phyloP scores from a whole-genome alignment of 108 stramenopile genomes.

The Seminavis robusta region DNA sequence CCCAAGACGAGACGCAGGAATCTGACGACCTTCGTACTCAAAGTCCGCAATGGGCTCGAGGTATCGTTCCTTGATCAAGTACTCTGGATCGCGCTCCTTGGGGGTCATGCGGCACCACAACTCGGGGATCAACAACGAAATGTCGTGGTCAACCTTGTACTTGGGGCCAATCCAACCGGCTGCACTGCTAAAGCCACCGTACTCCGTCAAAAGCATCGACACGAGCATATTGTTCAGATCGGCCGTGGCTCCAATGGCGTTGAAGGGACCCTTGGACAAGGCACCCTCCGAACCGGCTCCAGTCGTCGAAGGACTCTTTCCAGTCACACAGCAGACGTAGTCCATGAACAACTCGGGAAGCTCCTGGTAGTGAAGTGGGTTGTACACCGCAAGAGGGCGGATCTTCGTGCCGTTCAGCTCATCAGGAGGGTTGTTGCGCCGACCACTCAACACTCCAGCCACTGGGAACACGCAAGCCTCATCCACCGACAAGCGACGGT shows the following conservation, averaged over 20 bases:
- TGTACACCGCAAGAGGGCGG: conserved; percentile 51
- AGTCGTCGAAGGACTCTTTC: conserved; percentile 48
- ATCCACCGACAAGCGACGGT: conserved; percentile 33
- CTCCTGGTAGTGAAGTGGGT: conserved; percentile 56
- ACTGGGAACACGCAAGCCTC: conserved; percentile 57
- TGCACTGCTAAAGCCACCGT: conserved; percentile 46
- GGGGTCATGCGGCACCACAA: conserved; percentile 60
- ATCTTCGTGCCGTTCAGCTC: conserved; percentile 50
- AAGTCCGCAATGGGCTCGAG: conserved; percentile 49
- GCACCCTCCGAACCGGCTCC: conserved; percentile 56
- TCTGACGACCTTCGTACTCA: conserved; percentile 36
- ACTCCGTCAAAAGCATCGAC: conserved; percentile 49
- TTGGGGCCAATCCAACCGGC: conserved; percentile 56
- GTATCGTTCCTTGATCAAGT: conserved; percentile 41
- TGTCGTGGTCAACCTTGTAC: conserved; percentile 58
- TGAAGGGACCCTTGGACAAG: conserved; percentile 51
- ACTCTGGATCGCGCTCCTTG: conserved; percentile 34
- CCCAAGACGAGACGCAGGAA: conserved; percentile 47
- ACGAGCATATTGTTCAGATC: conserved; percentile 56
- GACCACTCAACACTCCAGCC: conserved; percentile 46
- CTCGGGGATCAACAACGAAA: conserved; percentile 44
- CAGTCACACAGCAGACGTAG: conserved; percentile 55
- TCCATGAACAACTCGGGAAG: conserved; percentile 57
- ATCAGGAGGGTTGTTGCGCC: conserved; percentile 59
- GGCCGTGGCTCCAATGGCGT: conserved; percentile 54